These are phyloP conservation scores for Chenopodium suecicum DNA, from an alignment of 148 eudicot genomes.

Conservation along the genomic window DNA sequence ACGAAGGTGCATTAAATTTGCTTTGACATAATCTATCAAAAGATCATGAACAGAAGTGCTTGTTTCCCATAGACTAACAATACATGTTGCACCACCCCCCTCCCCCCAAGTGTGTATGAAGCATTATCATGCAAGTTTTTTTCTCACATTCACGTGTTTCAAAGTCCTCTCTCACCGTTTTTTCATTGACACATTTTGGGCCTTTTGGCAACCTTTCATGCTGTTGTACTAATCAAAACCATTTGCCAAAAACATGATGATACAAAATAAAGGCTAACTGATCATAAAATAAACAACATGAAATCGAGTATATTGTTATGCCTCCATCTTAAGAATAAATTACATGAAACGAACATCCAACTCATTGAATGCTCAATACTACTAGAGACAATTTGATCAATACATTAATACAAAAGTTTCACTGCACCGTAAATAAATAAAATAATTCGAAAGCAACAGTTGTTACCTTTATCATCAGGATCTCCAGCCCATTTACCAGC, in stretches of 20 bases:
- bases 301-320: neutral
- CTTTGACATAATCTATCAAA: neutral
- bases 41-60: neutral
- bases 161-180: neutral
- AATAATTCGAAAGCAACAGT: neutral
- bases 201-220: no score
- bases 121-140: no score
- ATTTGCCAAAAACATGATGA: neutral
- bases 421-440: neutral
- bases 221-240: neutral
- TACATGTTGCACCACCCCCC: no score
- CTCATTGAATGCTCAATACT: neutral
- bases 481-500: slow-evolving; percentile 90
- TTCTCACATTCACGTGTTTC: neutral
- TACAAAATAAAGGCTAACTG: neutral
- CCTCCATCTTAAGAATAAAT: neutral
- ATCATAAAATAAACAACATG: neutral
- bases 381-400: neutral
- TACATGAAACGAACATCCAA: neutral
- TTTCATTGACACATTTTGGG: no score
- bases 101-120: neutral
- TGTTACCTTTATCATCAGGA: slow-evolving; percentile 86
- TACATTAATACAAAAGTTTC: neutral
- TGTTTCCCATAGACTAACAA: no score
- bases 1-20: neutral